Percentiles rank a stretch among this genome's conserved stretches.
Evolutionary conservation across 257 asterid genomes (phyloP).

Genomic region (Forsythia viridissima): DNA sequence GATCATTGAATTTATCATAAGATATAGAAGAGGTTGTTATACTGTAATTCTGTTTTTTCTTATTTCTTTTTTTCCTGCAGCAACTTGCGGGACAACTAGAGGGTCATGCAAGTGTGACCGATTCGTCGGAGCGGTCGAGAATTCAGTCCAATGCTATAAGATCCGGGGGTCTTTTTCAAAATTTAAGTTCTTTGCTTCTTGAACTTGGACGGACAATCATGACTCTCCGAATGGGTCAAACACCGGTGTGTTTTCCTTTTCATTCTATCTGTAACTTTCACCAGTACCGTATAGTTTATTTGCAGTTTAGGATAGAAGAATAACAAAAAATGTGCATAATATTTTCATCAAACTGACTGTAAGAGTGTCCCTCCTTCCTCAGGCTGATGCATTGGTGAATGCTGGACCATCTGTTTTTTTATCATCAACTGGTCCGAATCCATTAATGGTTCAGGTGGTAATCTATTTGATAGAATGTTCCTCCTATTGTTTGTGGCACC

Average conservation of each 20-base stretch:
- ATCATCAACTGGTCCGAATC: constrained; percentile 86
- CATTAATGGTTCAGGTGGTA: constrained; percentile 96
- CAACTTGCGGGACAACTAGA: constrained; percentile 69
- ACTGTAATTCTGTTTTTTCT: constrained; percentile 18
- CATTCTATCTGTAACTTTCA: not conserved
- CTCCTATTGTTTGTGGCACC: constrained; percentile 7
- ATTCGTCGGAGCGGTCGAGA: constrained; percentile 66
- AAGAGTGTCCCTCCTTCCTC: constrained; percentile 19
- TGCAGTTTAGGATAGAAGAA: not conserved
- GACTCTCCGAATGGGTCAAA: constrained; percentile 89
- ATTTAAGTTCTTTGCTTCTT: constrained; percentile 79
- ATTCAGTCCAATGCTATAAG: constrained; percentile 74
- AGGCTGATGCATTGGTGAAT: constrained; percentile 93
- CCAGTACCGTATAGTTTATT: constrained; percentile 3
- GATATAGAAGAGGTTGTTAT: constrained; percentile 4
- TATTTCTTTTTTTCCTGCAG: constrained; percentile 37
- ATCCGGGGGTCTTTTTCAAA: constrained; percentile 74
- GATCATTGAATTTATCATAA: constrained; percentile 1
- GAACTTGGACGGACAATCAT: constrained; percentile 93
- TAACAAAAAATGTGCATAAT: not conserved
- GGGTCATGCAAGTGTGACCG: constrained; percentile 59
- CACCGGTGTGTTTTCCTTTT: constrained; percentile 57
- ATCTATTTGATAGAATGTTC: constrained; percentile 5
- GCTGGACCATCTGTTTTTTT: constrained; percentile 94
- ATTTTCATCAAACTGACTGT: constrained; percentile 7